phyloP scores from a whole-genome alignment of 1,284 basidiomycete genomes.

The Vanrija sp. region DNA sequence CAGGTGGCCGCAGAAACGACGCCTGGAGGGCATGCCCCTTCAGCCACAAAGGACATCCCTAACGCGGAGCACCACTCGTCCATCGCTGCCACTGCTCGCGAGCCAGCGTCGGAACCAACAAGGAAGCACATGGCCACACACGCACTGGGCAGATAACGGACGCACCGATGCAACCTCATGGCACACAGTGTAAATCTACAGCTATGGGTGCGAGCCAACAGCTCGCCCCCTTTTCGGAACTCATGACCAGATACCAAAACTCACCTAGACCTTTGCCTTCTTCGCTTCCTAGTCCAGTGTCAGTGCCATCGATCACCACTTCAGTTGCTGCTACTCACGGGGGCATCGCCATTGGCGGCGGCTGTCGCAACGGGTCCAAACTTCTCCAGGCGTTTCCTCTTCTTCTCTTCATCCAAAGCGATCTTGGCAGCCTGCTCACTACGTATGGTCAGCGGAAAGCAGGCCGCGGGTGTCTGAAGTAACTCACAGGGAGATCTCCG shows the following conservation, averaged over 20 bases:
- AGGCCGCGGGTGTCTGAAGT: background rate
- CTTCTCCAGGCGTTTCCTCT: conserved; percentile 50
- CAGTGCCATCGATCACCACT: background rate
- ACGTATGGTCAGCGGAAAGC: background rate
- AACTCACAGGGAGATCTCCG: conserved; percentile 37
- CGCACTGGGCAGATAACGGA: background rate
- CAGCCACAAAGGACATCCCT: too few species aligned
- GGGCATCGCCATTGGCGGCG: conserved; percentile 13
- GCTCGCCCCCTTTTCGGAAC: background rate
- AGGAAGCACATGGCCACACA: too few species aligned
- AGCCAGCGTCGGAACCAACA: background rate
- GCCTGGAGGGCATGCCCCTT: too few species aligned
- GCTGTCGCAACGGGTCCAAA: conserved; percentile 32
- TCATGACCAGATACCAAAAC: background rate
- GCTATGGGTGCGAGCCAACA: background rate
- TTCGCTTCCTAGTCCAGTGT: conserved; percentile 34
- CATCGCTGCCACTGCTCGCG: background rate
- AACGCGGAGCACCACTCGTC: too few species aligned
- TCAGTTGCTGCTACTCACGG: conserved; percentile 21
- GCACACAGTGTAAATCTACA: too few species aligned
- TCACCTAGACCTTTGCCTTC: conserved; percentile 46
- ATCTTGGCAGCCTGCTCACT: conserved; percentile 36
- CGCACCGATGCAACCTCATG: too few species aligned
- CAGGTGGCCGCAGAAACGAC: too few species aligned
- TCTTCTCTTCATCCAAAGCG: conserved; percentile 49